Percentiles rank a stretch among this genome's conserved stretches.
phyloP scores from a whole-genome alignment of 2,329 filamentous ascomycete genomes.

The Penicillium sp. region DNA sequence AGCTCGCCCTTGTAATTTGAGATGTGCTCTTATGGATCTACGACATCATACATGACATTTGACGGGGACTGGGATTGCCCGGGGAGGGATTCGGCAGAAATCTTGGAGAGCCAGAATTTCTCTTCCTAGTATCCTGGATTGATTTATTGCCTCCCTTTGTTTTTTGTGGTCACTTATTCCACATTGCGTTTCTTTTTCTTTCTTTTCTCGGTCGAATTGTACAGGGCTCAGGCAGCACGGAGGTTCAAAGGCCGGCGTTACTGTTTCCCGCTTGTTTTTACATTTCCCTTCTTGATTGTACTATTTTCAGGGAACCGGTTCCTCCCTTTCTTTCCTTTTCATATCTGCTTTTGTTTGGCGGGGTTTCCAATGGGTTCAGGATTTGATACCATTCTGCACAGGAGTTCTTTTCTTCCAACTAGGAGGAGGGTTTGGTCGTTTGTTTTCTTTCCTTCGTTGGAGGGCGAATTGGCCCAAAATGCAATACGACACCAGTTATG shows the following conservation, averaged over 20 bases:
- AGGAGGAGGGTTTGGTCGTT: slow-evolving; percentile 12
- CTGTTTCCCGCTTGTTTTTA: slow-evolving; percentile 25
- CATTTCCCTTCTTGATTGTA: slow-evolving; percentile 19
- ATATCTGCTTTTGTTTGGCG: slow-evolving; percentile 29
- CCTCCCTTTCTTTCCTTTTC: slow-evolving; percentile 20
- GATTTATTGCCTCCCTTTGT: slow-evolving; percentile 10
- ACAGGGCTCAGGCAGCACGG: slow-evolving; percentile 30
- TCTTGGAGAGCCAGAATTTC: neutral
- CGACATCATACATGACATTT: slow-evolving; percentile 6
- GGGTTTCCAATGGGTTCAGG: slow-evolving; percentile 28
- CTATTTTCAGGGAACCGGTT: slow-evolving; percentile 14
- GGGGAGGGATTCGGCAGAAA: neutral
- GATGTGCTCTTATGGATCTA: neutral
- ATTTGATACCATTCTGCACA: slow-evolving; percentile 45
- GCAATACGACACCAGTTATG: slow-evolving; percentile 11
- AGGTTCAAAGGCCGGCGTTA: slow-evolving; percentile 34
- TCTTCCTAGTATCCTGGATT: neutral
- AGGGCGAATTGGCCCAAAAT: slow-evolving; percentile 22
- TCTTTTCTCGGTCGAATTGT: slow-evolving; percentile 24
- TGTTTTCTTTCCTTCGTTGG: slow-evolving; percentile 8
- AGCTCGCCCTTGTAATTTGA: neutral
- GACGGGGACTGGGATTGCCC: neutral
- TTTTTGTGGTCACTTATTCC: slow-evolving; percentile 5
- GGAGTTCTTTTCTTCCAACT: slow-evolving; percentile 30
- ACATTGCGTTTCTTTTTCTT: slow-evolving; percentile 5